These are phyloP conservation scores for Cladosporium halotolerans DNA, from an alignment of 2,329 filamentous ascomycete species.

Conservation along the genomic window DNA sequence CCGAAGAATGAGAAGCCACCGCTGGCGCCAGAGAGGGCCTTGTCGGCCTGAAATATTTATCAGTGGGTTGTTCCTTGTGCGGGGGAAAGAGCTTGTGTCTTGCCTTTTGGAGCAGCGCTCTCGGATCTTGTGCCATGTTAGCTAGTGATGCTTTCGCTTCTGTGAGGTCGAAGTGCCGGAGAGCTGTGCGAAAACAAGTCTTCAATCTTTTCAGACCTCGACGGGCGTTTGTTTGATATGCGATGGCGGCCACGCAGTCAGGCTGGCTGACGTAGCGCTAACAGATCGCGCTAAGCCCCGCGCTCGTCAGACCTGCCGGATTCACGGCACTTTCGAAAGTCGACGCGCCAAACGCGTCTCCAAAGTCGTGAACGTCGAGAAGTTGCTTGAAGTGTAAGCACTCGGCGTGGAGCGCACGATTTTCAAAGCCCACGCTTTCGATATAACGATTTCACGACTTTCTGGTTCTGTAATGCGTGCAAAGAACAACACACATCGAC, in stretches of 20 bases:
- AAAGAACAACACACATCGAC: too few species aligned
- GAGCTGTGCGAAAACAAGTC: too few species aligned
- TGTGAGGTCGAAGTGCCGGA: too few species aligned
- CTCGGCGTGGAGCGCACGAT: too few species aligned
- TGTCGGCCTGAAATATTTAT: conserved; percentile 66
- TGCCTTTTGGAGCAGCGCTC: conserved; percentile 73
- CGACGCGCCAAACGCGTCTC: too few species aligned
- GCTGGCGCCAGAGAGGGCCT: conserved; percentile 65
- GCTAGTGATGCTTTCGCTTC: too few species aligned
- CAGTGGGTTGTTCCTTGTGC: conserved; percentile 2
- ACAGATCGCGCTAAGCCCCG: background rate
- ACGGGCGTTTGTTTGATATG: conserved; percentile 1
- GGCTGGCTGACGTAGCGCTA: background rate
- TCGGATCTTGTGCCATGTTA: conserved; percentile 52
- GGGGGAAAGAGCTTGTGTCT: conserved; percentile 16
- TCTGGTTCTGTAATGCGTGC: too few species aligned
- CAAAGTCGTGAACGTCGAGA: too few species aligned
- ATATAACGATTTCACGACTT: too few species aligned
- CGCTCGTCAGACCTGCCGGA: background rate
- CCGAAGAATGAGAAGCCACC: conserved; percentile 88
- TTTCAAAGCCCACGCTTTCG: too few species aligned
- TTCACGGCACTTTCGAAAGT: background rate
- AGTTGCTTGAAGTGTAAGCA: too few species aligned
- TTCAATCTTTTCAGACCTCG: too few species aligned
- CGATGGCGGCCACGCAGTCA: background rate